A percentile compares a stretch with the other conserved stretches of the same genome.
Conservation (phyloP, 2,329 filamentous ascomycete genomes). For the Diaporthe citri region DNA sequence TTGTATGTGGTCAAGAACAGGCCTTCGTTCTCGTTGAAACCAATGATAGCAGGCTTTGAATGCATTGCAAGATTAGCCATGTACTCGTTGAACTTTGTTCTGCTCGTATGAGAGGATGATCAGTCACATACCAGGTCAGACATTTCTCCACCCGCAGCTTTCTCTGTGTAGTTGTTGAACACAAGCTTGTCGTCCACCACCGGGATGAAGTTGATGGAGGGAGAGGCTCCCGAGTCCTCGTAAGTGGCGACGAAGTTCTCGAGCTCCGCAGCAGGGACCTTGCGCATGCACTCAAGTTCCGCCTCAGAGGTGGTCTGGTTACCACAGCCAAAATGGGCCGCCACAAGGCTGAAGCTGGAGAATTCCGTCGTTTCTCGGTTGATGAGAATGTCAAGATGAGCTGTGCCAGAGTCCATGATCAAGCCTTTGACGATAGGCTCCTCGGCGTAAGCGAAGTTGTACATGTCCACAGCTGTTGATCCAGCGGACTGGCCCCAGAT, state of each 20-base stretch:
- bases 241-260: conserved; percentile 49
- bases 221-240: conserved; percentile 44
- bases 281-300: conserved; percentile 54
- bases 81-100: neutral
- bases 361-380: conserved; percentile 38
- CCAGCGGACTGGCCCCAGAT: conserved; percentile 65
- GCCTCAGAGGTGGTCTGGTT: conserved; percentile 48
- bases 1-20: conserved; percentile 42
- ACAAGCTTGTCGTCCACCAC: conserved; percentile 49
- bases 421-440: conserved; percentile 57
- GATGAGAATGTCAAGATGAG: conserved; percentile 39
- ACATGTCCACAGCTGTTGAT: conserved; percentile 52
- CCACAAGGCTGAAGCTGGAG: conserved; percentile 55
- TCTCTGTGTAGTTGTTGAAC: conserved; percentile 50
- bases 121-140: conserved; percentile 44
- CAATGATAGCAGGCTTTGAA: conserved; percentile 43
- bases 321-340: conserved; percentile 52
- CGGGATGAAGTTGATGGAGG: conserved; percentile 49
- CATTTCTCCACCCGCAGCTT: conserved; percentile 45
- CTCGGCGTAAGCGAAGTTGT: conserved; percentile 56
- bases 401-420: conserved; percentile 55
- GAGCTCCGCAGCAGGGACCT: conserved; percentile 49
- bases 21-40: conserved; percentile 45
- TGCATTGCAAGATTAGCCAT: neutral
- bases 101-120: neutral